Base-by-base conservation (phyloP, 1,284 basidiomycete species). In the Sanghuangporus sanghuang region DNA sequence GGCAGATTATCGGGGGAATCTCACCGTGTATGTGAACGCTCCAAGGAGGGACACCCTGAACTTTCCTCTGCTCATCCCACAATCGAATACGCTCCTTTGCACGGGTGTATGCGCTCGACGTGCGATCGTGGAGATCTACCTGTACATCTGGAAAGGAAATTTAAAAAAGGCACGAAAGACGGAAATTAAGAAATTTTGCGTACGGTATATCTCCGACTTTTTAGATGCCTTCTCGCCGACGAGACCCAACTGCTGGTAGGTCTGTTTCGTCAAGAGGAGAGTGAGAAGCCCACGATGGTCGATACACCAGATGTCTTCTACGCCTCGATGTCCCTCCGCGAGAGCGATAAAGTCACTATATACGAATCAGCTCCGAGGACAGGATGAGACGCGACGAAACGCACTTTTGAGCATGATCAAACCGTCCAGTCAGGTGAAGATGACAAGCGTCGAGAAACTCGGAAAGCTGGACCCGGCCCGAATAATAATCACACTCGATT, bases 221-320 rank as follows among this genome's bases (percentile, higher is more conserved):
- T 67, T 81, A 71, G 82, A 83, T 0, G 69, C 64, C 42, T 75
- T 77, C 61, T 74, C 73, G 5, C 86, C 86, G 0, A 81, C 74
- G 21, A 89, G 68, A 0, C 86, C 87, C 5, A 88, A 75, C 3
- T 73, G 72, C 67, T 87, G 78, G 70, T 88, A 87, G 1, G 82
- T 81, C 14, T 75, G 73, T 69, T 83, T 84, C 35, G 77, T 75
- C 3, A 85, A 76, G n/a, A 75, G 81, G 18, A 88, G 70, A 0
- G 83, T 83, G 62, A 90, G 73, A 27, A 83, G 64, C 2, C 84
- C 84, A 9, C 83, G 78, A 1, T 79, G 73, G 67, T 89, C 87
- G 53, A 89, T 75, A 68, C 84, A 85, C 88, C 88, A 90, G 1
- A 76, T 78, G 64, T 87, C 85, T 46, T 83, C 80, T 35, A 67